A percentile compares a stretch with the other conserved stretches of the same genome.
These are phyloP conservation scores for Marasmius oreades DNA, from an alignment of 1,284 basidiomycete species.

Conservation along the genomic window DNA sequence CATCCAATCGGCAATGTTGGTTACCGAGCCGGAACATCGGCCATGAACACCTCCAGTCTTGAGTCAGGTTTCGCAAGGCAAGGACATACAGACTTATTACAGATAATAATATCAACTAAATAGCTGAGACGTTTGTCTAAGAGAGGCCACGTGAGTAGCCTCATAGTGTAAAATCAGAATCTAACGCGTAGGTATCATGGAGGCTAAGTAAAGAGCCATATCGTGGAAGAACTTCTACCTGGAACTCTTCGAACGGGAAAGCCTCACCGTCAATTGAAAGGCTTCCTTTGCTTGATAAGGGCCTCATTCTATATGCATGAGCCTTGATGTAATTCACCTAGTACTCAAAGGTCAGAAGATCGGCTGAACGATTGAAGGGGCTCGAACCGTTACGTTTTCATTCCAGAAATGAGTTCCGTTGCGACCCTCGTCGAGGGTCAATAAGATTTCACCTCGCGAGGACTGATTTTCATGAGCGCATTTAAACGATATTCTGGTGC, in stretches of 20 bases:
- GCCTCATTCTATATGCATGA: constrained; percentile 71
- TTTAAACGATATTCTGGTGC: not conserved
- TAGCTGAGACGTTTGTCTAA: not conserved
- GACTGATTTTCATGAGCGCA: constrained; percentile 32
- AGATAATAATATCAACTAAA: not conserved
- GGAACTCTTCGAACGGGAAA: constrained; percentile 77
- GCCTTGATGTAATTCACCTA: constrained; percentile 82
- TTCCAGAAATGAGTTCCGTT: constrained; percentile 70
- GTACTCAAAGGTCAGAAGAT: constrained; percentile 5
- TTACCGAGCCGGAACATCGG: no score
- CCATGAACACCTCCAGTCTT: no score
- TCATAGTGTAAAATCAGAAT: constrained; percentile 32
- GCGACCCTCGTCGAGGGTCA: constrained; percentile 64
- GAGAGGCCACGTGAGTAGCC: not conserved
- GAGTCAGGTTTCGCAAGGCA: no score
- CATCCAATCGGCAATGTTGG: no score
- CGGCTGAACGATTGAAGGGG: not conserved
- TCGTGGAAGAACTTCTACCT: constrained; percentile 78
- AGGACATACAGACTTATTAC: no score
- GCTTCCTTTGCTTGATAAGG: constrained; percentile 49
- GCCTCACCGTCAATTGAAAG: constrained; percentile 83
- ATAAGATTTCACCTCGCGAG: constrained; percentile 54
- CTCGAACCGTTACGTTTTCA: constrained; percentile 45
- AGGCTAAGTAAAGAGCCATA: constrained; percentile 72
- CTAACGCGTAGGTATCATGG: constrained; percentile 60